phyloP scores from a whole-genome alignment of 345 rosid genomes.

The Euphorbia lathyris region DNA sequence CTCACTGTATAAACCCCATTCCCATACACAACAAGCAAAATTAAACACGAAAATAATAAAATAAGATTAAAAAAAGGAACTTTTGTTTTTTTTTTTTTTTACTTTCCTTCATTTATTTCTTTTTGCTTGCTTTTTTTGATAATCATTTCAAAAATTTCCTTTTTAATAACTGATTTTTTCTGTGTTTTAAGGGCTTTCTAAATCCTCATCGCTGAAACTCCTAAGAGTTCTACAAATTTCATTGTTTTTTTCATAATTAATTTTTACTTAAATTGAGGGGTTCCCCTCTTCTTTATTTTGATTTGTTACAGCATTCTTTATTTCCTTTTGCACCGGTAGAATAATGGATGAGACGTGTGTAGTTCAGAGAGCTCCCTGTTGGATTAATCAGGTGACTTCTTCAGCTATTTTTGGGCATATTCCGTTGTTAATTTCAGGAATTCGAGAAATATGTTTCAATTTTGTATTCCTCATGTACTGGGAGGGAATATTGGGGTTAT shows the following conservation, averaged over 20 bases:
- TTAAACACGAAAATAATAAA: too few species aligned
- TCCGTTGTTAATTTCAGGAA: background rate
- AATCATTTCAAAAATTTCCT: background rate
- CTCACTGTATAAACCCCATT: too few species aligned
- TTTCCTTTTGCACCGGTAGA: conserved; percentile 7
- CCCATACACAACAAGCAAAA: too few species aligned
- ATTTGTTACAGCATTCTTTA: conserved; percentile 1
- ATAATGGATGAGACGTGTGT: conserved; percentile 29
- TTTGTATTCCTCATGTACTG: too few species aligned
- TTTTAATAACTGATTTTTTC: background rate
- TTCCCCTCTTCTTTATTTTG: background rate
- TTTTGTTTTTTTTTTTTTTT: too few species aligned
- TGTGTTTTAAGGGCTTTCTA: too few species aligned
- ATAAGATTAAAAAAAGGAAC: too few species aligned
- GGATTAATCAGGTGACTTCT: conserved; percentile 20
- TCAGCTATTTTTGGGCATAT: background rate
- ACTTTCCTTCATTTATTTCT: background rate
- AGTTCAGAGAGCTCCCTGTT: conserved; percentile 9
- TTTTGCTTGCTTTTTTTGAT: background rate
- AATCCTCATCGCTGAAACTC: background rate
- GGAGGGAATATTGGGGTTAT: background rate
- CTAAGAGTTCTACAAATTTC: too few species aligned
- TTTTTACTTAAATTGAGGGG: background rate
- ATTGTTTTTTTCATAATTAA: background rate
- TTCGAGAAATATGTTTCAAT: background rate